Base-by-base conservation (phyloP, 352 stramenopile genomes). In the Phytophthora macrochlamydospora region DNA sequence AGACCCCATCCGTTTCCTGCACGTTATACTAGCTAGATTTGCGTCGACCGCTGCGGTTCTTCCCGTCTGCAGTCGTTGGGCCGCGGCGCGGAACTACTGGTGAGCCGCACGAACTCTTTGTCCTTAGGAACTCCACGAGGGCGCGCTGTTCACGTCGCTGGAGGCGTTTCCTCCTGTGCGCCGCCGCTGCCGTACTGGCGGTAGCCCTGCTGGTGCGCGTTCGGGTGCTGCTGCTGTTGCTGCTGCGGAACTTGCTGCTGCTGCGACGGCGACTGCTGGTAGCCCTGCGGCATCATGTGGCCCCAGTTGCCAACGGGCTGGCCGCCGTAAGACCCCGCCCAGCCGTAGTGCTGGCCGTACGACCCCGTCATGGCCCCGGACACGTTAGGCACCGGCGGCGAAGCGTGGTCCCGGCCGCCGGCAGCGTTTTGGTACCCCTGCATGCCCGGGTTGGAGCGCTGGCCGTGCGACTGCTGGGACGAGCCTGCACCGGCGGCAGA, bases 261-360 rank as follows among this genome's bases (percentile, higher is more conserved):
- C 61, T 89, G 78, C 61, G 78, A 83, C 28, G 81, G 78, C 35
- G 75, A 83, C 68, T 91, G 82, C 74, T 93, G 87, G 67, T 92
- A 92, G n/a, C 78, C 84, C 59, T 94, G 86, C 0, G 83, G 87
- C 79, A 93, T 85, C 82, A 93, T 93, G 75, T 95, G 85, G 28
- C 83, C 76, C 78, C 87, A 92, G 38, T 79, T 83, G 14, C 85
- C 86, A 37, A 93, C 79, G 14, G 88, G 83, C 66, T 93, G 87
- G 3, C 65, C 79, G 31, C 85, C 85, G 51, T 93, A 94, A 57
- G 85, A 92, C 12, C 70, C 70, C 11, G 75, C 77, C 88, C 88
- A 95, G 45, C 85, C 84, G 51, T 94, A 93, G 65, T 95, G 87
- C 73, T 92, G 81, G 46, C 72, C 78, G 56, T 92, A 93, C 35